These are phyloP conservation scores for Xylaria sp. DNA, from an alignment of 2,329 filamentous ascomycete genomes.

Conservation along the genomic window DNA sequence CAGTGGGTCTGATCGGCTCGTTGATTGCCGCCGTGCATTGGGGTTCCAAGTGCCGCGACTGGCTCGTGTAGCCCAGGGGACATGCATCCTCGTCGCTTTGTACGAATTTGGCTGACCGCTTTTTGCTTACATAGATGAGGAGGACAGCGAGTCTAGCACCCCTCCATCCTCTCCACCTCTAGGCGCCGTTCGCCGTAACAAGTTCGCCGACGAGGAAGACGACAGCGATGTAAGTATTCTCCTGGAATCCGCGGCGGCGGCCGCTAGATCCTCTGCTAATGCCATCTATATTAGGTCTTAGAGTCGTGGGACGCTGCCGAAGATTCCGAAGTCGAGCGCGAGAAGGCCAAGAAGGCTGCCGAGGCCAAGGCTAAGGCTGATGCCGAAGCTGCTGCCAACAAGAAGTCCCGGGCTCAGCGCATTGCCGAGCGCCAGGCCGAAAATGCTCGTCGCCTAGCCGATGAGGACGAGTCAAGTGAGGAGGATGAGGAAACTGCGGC, in stretches of 20 bases:
- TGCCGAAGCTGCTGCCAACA: conserved; percentile 85
- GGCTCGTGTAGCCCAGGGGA: conserved; percentile 28
- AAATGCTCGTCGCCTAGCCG: conserved; percentile 63
- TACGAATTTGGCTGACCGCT: conserved; percentile 42
- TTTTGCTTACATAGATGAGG: conserved; percentile 49
- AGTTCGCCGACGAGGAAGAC: conserved; percentile 95
- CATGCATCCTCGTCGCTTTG: conserved; percentile 32
- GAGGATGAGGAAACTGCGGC: conserved; percentile 80
- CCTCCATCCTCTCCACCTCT: conserved; percentile 54
- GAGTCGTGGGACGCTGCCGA: conserved; percentile 98
- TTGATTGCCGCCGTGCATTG: conserved; percentile 22
- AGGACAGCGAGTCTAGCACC: conserved; percentile 53
- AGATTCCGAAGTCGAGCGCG: conserved; percentile 95
- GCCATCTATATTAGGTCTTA: conserved; percentile 71
- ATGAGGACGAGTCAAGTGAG: conserved; percentile 67
- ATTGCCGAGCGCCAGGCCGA: conserved; percentile 80
- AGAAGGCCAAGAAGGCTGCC: conserved; percentile 89
- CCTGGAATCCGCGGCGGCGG: not conserved
- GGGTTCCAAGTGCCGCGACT: conserved; percentile 23
- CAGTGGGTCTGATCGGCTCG: conserved; percentile 36
- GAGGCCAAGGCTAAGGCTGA: conserved; percentile 91
- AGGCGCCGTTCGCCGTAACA: conserved; percentile 60
- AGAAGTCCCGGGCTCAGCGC: conserved; percentile 89
- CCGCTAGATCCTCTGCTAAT: conserved; percentile 33
- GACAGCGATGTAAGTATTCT: conserved; percentile 74